Evolutionary conservation across 768 basidiomycete species (phyloP).

Genomic region (Leucocoprinus leucothites): DNA sequence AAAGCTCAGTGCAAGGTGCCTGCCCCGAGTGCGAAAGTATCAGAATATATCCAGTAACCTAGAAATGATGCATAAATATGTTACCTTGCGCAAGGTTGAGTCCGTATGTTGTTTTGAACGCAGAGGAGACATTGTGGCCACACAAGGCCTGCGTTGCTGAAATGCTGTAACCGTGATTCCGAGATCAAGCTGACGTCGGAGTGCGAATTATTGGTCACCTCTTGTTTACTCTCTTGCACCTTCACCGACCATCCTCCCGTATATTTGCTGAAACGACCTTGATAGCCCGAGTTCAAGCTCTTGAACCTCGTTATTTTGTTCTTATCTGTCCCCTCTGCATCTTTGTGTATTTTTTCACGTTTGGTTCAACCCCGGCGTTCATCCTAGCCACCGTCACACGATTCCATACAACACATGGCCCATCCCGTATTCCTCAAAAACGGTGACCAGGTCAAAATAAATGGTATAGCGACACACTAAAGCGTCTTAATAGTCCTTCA

Average conservation of each 20-base stretch:
- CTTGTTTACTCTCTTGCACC: slow-evolving; percentile 38
- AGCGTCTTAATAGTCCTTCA: slow-evolving; percentile 13
- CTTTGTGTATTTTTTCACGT: slow-evolving; percentile 22
- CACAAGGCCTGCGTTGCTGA: background rate
- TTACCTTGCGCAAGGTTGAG: background rate
- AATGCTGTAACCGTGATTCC: slow-evolving; percentile 16
- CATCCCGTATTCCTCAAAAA: slow-evolving; percentile 70
- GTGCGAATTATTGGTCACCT: slow-evolving; percentile 34
- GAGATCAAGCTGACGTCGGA: slow-evolving; percentile 30
- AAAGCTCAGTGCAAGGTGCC: background rate
- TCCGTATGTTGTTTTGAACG: background rate
- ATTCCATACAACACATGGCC: slow-evolving; percentile 29
- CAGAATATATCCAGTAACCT: slow-evolving; percentile 1
- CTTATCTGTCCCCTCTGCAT: slow-evolving; percentile 17
- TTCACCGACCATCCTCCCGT: slow-evolving; percentile 28
- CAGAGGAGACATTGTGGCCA: background rate
- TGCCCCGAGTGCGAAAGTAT: slow-evolving; percentile 8
- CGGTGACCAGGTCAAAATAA: slow-evolving; percentile 81
- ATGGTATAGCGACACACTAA: slow-evolving; percentile 54
- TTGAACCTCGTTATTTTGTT: slow-evolving; percentile 21
- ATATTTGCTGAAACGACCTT: slow-evolving; percentile 20
- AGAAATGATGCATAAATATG: background rate
- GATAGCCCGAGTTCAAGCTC: slow-evolving; percentile 10
- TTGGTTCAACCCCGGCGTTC: slow-evolving; percentile 28
- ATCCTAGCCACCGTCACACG: slow-evolving; percentile 20